Conservation (phyloP, 176 grass and related monocot species). For the Chrysopogon serrulatus region DNA sequence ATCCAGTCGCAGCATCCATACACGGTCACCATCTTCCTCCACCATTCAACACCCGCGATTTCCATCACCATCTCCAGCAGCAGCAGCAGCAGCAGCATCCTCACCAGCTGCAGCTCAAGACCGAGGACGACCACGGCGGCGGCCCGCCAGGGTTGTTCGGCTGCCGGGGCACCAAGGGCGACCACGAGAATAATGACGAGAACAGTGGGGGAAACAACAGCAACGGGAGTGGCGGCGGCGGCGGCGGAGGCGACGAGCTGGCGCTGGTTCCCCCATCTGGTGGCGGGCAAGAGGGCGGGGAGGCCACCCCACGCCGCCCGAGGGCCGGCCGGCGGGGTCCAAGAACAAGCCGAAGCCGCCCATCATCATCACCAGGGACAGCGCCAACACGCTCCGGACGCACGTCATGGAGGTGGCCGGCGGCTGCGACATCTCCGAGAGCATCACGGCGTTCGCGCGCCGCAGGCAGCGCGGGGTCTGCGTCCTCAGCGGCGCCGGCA, state of each 20-base stretch:
- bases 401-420: slow-evolving; percentile 81
- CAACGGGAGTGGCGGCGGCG: slow-evolving; percentile 29
- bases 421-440: slow-evolving; percentile 73
- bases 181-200: slow-evolving; percentile 40
- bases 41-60: slow-evolving; percentile 82
- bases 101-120: slow-evolving; percentile 51
- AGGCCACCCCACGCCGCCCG: slow-evolving; percentile 41
- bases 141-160: slow-evolving; percentile 19
- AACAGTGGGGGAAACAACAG: slow-evolving; percentile 50
- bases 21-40: slow-evolving; percentile 84
- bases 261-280: slow-evolving; percentile 24
- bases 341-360: slow-evolving; percentile 89
- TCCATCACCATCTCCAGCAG: slow-evolving; percentile 66
- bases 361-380: slow-evolving; percentile 83
- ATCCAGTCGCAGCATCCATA: slow-evolving; percentile 49
- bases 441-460: slow-evolving; percentile 67
- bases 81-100: slow-evolving; percentile 57
- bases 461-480: slow-evolving; percentile 78
- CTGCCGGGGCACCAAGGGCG: slow-evolving; percentile 30
- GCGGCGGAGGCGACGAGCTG: slow-evolving; percentile 29
- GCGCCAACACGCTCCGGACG: slow-evolving; percentile 73
- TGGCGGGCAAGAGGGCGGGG: slow-evolving; percentile 37
- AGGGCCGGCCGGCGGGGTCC: slow-evolving; percentile 65
- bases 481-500: slow-evolving; percentile 68
- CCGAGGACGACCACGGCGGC: slow-evolving; percentile 63